phyloP scores from a whole-genome alignment of 73 alveolate genomes.

The Paraurostyla sp. region DNA sequence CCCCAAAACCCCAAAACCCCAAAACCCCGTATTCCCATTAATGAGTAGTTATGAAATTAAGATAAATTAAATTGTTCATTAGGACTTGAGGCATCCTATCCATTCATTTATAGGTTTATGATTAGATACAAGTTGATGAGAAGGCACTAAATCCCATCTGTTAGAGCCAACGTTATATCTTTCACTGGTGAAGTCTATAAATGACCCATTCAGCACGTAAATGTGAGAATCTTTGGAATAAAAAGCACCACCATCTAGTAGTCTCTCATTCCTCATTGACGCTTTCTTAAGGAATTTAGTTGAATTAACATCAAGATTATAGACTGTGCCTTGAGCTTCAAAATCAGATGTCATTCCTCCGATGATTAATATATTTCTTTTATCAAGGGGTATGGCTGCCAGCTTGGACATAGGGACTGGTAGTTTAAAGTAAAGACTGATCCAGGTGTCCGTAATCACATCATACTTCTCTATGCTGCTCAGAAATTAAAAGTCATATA shows the following conservation, averaged over 20 bases:
- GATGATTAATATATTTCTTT: constrained; percentile 8
- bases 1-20: too few relatives aligned
- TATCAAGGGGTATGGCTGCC: constrained; percentile 54
- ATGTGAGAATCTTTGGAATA: constrained; percentile 53
- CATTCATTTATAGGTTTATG: constrained; percentile 40
- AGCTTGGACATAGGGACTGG: constrained; percentile 63
- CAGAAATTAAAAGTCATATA: constrained; percentile 47
- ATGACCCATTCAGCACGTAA: constrained; percentile 54
- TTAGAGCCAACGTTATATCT: constrained; percentile 60
- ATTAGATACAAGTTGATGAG: constrained; percentile 15
- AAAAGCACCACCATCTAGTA: constrained; percentile 67
- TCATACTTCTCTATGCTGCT: constrained; percentile 65
- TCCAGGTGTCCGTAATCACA: constrained; percentile 63
- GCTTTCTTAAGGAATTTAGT: constrained; percentile 70
- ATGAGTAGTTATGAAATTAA: too few relatives aligned
- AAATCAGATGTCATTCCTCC: constrained; percentile 69
- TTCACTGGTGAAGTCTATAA: constrained; percentile 52
- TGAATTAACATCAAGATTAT: constrained; percentile 48
- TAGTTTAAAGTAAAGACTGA: constrained; percentile 24
- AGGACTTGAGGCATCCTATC: neutral
- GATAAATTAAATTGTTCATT: neutral
- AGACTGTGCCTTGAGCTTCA: constrained; percentile 60
- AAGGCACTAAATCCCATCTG: constrained; percentile 76
- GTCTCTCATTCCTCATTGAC: constrained; percentile 72
- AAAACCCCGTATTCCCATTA: too few relatives aligned